Base-by-base conservation (phyloP, 352 stramenopile genomes). In the Pythium plurisporium region DNA sequence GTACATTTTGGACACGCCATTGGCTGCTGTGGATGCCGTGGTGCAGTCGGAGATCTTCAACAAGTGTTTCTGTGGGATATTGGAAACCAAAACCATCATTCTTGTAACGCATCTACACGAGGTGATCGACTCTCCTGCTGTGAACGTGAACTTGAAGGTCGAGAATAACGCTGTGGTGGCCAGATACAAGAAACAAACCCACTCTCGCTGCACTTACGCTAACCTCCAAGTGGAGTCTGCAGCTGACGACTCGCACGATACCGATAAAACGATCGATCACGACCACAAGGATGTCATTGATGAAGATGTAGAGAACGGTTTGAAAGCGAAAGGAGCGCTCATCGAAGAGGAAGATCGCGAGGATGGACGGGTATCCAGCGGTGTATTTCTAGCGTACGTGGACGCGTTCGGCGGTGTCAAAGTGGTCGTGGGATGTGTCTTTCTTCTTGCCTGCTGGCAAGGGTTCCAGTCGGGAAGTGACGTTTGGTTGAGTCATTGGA, bases 11-110 rank as follows among this genome's bases (percentile, higher is more conserved):
- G 96, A 99, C 63, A 91, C 98, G 44, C 81, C 90, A 15, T 66
- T 99, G 3, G 82, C 78, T 26, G 95, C 95, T 4, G 95, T 99
- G 3, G 96, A 99, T 64, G 85, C 87, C 29, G 82, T 98, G 60
- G 95, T 98, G 33, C 92, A 90, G 36, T 85, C 83, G 42, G 85
- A 96, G 69, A 74, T 98, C 34, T 98, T 98, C 57, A 29, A 68
- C 12, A 78, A 81, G 64, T 85, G 75, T 33, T 38, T 85, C 22
- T 73, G 67, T 22, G 58, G 65, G 10, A 56, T 81, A 50, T 53
- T 82, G n/a, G 56, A 52, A 25, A 41, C 61, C 62, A 83, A 83
- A 46, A 95, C 82, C 10, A 73, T 98, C 2, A 66, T 98, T 27
- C 67, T 98, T 19, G 90, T 97, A 2, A 98, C 95, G 6, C 96